Conservation (phyloP, 163 green algal species). For the Coccomyxa subellipsoidea region DNA sequence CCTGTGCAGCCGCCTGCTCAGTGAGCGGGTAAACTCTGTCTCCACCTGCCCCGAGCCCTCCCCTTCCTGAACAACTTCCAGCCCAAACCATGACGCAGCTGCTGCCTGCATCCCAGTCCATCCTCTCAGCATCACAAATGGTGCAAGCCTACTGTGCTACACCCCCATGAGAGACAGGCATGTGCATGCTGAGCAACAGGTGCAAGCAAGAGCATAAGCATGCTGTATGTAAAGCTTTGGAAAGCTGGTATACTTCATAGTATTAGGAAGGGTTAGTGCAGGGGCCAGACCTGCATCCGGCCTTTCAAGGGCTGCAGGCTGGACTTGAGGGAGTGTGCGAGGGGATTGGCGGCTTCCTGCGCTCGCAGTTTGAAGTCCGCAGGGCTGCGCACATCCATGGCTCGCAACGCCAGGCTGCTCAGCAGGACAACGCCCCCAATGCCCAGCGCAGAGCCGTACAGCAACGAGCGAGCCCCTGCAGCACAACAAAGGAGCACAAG, state of each 20-base stretch:
- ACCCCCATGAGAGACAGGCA: not conserved
- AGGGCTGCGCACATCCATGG: constrained; percentile 14
- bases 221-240: not conserved
- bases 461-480: constrained; percentile 39
- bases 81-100: not conserved
- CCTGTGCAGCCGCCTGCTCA: not conserved
- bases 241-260: not conserved
- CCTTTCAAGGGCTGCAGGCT: constrained; percentile 26
- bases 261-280: not conserved
- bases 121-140: too few species aligned
- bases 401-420: constrained; percentile 11
- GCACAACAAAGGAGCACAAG: not conserved
- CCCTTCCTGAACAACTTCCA: not conserved
- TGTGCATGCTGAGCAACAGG: too few species aligned
- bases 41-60: not conserved
- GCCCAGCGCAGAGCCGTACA: constrained; percentile 43
- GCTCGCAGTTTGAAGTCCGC: constrained; percentile 30
- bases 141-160: not conserved
- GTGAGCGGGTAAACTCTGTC: not conserved
- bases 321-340: not conserved
- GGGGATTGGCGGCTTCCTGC: not conserved
- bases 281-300: constrained; percentile 10
- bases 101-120: not conserved
- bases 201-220: not conserved
- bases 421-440: constrained; percentile 21